A percentile compares a stretch with the other conserved stretches of the same genome.
phyloP scores from a whole-genome alignment of 306 rosid genomes.

The Casuarina equisetifolia region DNA sequence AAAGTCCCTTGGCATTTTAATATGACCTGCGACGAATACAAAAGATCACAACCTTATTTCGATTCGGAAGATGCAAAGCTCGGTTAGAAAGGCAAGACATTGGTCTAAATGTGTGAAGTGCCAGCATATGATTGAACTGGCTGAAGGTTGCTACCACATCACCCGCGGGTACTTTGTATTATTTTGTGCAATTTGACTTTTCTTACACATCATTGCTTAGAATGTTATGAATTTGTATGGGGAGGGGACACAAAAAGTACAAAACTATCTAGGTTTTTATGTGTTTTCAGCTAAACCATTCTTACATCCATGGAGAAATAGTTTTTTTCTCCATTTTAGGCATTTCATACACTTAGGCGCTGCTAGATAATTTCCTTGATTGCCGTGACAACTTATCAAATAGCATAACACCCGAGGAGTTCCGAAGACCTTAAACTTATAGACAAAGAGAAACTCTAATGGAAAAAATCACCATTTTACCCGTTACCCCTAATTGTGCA shows the following conservation, averaged over 20 bases:
- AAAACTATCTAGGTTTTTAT: too few species aligned
- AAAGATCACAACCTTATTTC: slow-evolving; percentile 19
- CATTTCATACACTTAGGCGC: too few species aligned
- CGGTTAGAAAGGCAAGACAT: slow-evolving; percentile 30
- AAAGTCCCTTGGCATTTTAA: slow-evolving; percentile 55
- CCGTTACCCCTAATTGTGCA: neutral
- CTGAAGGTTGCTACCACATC: slow-evolving; percentile 64
- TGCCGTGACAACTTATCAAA: too few species aligned
- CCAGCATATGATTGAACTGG: slow-evolving; percentile 53
- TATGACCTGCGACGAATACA: slow-evolving; percentile 37
- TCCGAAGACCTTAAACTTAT: too few species aligned
- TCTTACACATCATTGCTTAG: neutral
- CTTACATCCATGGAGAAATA: too few species aligned
- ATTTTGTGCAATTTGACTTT: neutral
- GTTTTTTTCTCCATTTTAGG: too few species aligned
- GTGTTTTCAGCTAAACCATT: too few species aligned
- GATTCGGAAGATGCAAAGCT: slow-evolving; percentile 44
- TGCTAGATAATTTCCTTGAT: too few species aligned
- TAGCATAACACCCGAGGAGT: too few species aligned
- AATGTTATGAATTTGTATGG: neutral
- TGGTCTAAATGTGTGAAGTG: slow-evolving; percentile 66
- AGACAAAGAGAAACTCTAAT: too few species aligned
- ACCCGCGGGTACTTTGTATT: slow-evolving; percentile 49
- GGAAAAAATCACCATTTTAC: too few species aligned
- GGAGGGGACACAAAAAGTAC: too few species aligned